These are phyloP conservation scores for Pseudohalonectria lignicola DNA, from an alignment of 2,329 filamentous ascomycete species.

Conservation along the genomic window DNA sequence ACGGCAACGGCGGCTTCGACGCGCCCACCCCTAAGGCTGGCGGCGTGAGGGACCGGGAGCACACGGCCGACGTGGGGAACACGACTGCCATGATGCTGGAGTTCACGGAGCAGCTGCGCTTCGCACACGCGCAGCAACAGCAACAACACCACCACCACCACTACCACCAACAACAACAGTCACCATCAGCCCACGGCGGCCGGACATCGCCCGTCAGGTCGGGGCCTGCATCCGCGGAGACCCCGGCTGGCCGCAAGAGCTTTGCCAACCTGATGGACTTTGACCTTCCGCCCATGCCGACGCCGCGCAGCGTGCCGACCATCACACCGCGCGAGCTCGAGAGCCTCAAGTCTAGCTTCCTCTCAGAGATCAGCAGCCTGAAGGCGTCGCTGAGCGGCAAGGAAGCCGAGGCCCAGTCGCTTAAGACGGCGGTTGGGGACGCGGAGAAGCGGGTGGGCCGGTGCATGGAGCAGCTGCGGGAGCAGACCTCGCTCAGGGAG, in stretches of 20 bases:
- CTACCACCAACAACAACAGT: conserved; percentile 21
- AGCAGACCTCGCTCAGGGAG: conserved; percentile 61
- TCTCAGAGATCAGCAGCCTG: conserved; percentile 89
- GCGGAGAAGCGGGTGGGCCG: conserved; percentile 88
- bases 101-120: conserved; percentile 65
- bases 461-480: conserved; percentile 71
- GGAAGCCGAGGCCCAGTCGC: conserved; percentile 78
- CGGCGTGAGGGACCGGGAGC: conserved; percentile 26
- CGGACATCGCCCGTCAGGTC: conserved; percentile 24
- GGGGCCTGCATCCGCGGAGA: conserved; percentile 10
- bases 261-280: conserved; percentile 71
- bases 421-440: conserved; percentile 80
- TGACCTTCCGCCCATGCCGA: conserved; percentile 87
- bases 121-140: conserved; percentile 23
- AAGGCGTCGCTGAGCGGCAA: conserved; percentile 86
- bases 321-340: conserved; percentile 90
- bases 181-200: conserved; percentile 30
- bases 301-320: conserved; percentile 80
- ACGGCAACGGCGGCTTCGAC: conserved; percentile 24
- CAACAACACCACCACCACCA: no score
- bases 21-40: conserved; percentile 10
- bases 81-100: conserved; percentile 76
- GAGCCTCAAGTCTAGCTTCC: conserved; percentile 77
- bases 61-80: no score
- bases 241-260: conserved; percentile 25